These are phyloP conservation scores for Ulvella scutata DNA, from an alignment of 139 green algal genomes.

Conservation along the genomic window DNA sequence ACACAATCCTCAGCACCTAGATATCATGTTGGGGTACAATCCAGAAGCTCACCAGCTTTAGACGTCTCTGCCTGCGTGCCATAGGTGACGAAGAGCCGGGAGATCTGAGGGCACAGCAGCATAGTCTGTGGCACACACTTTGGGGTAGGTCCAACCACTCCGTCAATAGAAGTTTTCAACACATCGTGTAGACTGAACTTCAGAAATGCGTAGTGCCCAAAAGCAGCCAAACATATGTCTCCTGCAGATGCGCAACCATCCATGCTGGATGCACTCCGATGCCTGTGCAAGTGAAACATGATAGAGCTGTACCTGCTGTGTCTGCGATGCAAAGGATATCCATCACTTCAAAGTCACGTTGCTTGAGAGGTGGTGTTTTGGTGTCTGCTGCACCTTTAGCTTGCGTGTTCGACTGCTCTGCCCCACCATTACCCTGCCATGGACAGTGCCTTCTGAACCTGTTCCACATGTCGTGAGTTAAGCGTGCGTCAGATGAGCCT, in stretches of 20 bases:
- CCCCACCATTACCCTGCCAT: not conserved
- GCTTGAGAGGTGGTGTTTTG: not conserved
- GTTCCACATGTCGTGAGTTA: not conserved
- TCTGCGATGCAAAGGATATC: slow-evolving; percentile 2
- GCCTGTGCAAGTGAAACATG: not conserved
- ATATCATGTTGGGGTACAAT: no score
- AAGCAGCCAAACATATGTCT: not conserved
- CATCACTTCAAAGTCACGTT: slow-evolving; percentile 1
- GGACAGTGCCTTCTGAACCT: not conserved
- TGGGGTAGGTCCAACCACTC: not conserved
- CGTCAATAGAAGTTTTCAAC: not conserved
- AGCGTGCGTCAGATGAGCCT: not conserved
- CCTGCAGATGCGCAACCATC: not conserved
- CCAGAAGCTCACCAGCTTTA: not conserved
- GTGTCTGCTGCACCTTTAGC: not conserved
- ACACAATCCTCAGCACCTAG: no score
- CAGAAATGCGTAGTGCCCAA: not conserved
- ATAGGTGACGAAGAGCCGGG: slow-evolving; percentile 1
- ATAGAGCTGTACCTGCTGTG: not conserved
- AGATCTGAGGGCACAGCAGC: not conserved
- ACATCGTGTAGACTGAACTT: not conserved
- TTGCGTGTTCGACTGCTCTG: not conserved
- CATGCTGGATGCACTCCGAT: not conserved
- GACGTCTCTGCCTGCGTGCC: not conserved
- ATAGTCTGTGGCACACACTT: not conserved